Percentiles rank a stretch among this genome's conserved stretches.
Evolutionary conservation across 2,329 filamentous ascomycete genomes (phyloP).

Genomic region (Domatiomyces catenatus): DNA sequence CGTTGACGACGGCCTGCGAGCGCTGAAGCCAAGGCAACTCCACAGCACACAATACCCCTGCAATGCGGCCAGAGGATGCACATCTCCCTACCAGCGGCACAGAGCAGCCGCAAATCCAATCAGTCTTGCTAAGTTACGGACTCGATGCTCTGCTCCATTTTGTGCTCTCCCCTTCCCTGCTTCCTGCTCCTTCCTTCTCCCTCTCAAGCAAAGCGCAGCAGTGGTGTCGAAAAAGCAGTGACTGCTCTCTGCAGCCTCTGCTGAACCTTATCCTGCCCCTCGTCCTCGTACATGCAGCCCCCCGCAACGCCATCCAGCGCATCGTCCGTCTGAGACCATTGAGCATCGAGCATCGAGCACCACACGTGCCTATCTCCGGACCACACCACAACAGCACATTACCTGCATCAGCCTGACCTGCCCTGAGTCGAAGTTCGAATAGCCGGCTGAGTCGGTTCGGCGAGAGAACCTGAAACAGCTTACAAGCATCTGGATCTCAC

Average conservation of each 20-base stretch:
- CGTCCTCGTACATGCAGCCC: not conserved
- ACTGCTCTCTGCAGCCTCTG: not conserved
- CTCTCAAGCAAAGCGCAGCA: too few relatives aligned
- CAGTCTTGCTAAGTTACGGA: not conserved
- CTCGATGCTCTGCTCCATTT: not conserved
- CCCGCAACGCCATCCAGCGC: not conserved
- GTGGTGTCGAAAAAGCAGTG: not conserved
- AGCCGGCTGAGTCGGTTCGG: not conserved
- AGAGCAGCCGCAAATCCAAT: not conserved
- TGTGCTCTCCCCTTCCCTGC: too few relatives aligned
- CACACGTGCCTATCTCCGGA: not conserved
- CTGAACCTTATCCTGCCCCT: not conserved
- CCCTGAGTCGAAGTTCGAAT: not conserved
- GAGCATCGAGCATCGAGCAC: too few relatives aligned
- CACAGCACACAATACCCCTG: not conserved
- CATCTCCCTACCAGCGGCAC: not conserved
- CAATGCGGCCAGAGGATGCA: not conserved
- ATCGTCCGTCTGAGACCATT: not conserved
- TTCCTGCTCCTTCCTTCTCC: too few relatives aligned
- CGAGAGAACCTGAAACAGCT: not conserved
- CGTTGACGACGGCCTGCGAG: not conserved
- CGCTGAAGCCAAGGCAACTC: not conserved
- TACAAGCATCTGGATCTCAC: not conserved
- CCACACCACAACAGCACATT: not conserved
- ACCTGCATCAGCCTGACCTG: not conserved